Evolutionary conservation across 2,329 filamentous ascomycete genomes (phyloP).

Genomic region (Penicillium sumatraense): DNA sequence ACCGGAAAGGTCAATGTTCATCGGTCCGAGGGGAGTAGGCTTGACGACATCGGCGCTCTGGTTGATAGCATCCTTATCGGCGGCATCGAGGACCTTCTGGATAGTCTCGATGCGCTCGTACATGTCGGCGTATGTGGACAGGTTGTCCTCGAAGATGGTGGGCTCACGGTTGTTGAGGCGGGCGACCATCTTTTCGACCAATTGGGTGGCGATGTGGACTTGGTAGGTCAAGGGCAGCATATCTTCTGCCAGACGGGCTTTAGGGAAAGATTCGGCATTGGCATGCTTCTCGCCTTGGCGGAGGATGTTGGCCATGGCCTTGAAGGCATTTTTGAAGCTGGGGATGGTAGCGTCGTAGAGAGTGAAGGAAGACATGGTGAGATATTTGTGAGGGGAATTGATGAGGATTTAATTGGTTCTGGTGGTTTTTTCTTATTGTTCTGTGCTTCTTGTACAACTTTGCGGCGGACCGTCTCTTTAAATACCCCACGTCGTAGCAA

Average conservation of each 20-base stretch:
- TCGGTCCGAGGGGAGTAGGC: not conserved
- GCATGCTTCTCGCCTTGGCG: conserved; percentile 49
- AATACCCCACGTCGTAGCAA: not conserved
- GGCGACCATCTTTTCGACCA: conserved; percentile 45
- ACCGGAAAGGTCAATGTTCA: conserved; percentile 36
- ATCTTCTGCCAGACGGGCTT: conserved; percentile 51
- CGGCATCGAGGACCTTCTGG: conserved; percentile 51
- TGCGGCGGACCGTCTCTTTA: not conserved
- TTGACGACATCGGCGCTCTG: conserved; percentile 45
- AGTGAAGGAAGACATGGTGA: conserved; percentile 5
- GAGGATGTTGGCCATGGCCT: conserved; percentile 49
- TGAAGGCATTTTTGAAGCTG: conserved; percentile 49
- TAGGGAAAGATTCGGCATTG: conserved; percentile 42
- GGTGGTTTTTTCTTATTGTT: not conserved
- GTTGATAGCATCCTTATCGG: conserved; percentile 49
- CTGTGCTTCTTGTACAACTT: too few species aligned
- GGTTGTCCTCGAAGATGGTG: conserved; percentile 44
- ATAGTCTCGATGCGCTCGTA: conserved; percentile 54
- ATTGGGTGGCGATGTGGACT: conserved; percentile 50
- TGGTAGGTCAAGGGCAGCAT: conserved; percentile 58
- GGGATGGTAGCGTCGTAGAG: conserved; percentile 45
- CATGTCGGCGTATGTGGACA: conserved; percentile 56
- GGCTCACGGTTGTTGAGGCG: conserved; percentile 44
- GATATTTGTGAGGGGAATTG: not conserved
- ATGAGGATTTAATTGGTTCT: not conserved